Percentiles rank a stretch among this genome's conserved stretches.
phyloP scores from a whole-genome alignment of 352 stramenopile species.

The Pythium pyrilobum region DNA sequence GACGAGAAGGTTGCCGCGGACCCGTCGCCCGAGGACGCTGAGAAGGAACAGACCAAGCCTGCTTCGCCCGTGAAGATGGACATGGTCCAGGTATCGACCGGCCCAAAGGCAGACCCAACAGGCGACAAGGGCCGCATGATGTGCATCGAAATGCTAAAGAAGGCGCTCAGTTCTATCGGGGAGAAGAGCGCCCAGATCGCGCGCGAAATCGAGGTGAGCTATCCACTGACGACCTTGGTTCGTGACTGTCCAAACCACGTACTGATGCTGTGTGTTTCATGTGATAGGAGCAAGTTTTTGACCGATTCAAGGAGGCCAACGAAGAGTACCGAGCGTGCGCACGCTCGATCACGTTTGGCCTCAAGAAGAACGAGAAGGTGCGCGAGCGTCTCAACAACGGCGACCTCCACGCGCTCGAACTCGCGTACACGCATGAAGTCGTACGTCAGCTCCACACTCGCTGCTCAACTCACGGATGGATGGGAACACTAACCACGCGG shows the following conservation, averaged over 20 bases:
- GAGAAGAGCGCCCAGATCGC: slow-evolving; percentile 34
- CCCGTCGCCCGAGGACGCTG: neutral
- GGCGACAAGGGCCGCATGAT: slow-evolving; percentile 51
- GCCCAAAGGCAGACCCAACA: slow-evolving; percentile 29
- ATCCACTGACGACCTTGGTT: too few species aligned
- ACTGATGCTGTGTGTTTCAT: neutral
- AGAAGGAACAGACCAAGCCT: neutral
- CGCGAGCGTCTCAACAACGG: slow-evolving; percentile 61
- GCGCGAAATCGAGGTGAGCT: slow-evolving; percentile 64
- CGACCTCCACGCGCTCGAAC: slow-evolving; percentile 58
- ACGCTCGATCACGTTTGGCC: slow-evolving; percentile 72
- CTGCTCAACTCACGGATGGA: too few species aligned
- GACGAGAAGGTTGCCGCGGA: too few species aligned
- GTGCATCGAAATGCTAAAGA: slow-evolving; percentile 68
- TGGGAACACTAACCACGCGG: too few species aligned
- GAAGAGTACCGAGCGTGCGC: slow-evolving; percentile 71
- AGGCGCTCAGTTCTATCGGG: slow-evolving; percentile 42
- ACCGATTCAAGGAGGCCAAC: slow-evolving; percentile 76
- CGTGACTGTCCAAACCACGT: too few species aligned
- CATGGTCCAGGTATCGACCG: neutral
- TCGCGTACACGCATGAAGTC: slow-evolving; percentile 67
- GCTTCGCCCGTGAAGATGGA: slow-evolving; percentile 9
- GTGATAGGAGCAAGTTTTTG: slow-evolving; percentile 54
- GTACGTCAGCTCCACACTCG: slow-evolving; percentile 39
- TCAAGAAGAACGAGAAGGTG: slow-evolving; percentile 62